phyloP scores from a whole-genome alignment of 768 basidiomycete genomes.

The Podaxis sp. region DNA sequence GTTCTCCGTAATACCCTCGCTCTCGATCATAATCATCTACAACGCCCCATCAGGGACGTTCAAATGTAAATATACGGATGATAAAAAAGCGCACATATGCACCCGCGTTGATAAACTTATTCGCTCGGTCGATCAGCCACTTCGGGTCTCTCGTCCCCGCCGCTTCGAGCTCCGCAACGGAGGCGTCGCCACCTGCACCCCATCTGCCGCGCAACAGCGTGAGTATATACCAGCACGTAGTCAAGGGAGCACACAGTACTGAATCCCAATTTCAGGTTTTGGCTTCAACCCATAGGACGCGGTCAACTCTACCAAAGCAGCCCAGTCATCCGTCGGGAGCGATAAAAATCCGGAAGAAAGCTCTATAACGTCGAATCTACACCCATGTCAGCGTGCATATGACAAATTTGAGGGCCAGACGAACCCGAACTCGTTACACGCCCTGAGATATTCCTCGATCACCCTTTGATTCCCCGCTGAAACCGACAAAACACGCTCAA shows the following conservation, averaged over 20 bases:
- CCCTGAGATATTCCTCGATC: slow-evolving; percentile 30
- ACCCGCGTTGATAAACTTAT: slow-evolving; percentile 35
- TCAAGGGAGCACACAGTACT: slow-evolving; percentile 14
- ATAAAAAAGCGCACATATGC: slow-evolving; percentile 22
- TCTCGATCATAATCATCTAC: slow-evolving; percentile 41
- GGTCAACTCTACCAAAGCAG: slow-evolving; percentile 33
- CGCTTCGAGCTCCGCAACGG: slow-evolving; percentile 32
- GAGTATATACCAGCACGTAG: not conserved
- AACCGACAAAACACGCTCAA: slow-evolving; percentile 32
- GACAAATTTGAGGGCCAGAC: not conserved
- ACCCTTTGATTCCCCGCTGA: slow-evolving; percentile 27
- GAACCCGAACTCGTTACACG: slow-evolving; percentile 34
- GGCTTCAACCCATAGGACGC: slow-evolving; percentile 34
- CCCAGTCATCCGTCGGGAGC: slow-evolving; percentile 41
- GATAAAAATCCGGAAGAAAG: slow-evolving; percentile 41
- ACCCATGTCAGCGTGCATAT: not conserved
- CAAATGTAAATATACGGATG: not conserved
- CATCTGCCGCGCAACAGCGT: slow-evolving; percentile 17
- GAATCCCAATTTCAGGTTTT: slow-evolving; percentile 42
- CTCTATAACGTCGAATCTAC: slow-evolving; percentile 40
- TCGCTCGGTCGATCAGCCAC: slow-evolving; percentile 36
- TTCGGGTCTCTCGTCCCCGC: slow-evolving; percentile 35
- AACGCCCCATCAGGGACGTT: not conserved
- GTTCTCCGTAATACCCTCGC: slow-evolving; percentile 44
- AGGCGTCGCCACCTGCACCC: slow-evolving; percentile 41